Conservation (phyloP, 306 rosid species). For the Abrus precatorius region DNA sequence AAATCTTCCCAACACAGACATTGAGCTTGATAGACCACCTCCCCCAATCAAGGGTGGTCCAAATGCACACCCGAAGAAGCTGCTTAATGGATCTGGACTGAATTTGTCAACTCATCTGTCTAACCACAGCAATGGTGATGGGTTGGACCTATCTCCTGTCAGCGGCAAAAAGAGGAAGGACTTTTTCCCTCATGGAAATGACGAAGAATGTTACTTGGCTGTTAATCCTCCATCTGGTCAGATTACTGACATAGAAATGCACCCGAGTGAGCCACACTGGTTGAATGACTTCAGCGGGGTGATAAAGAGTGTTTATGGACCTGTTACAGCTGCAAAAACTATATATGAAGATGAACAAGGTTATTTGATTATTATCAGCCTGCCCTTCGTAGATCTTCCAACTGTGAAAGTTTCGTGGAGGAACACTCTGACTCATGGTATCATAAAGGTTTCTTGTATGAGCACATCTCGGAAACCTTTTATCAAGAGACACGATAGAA, state of each 20-base stretch:
- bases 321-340: slow-evolving; percentile 92
- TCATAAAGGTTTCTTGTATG: slow-evolving; percentile 90
- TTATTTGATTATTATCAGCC: slow-evolving; percentile 81
- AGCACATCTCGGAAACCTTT: slow-evolving; percentile 82
- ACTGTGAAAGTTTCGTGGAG: slow-evolving; percentile 97
- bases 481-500: slow-evolving; percentile 81
- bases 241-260: slow-evolving; percentile 65
- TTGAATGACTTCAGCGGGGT: slow-evolving; percentile 82
- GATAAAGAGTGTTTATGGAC: slow-evolving; percentile 81
- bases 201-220: slow-evolving; percentile 72
- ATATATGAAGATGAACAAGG: slow-evolving; percentile 89
- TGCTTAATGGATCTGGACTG: slow-evolving; percentile 83
- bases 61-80: slow-evolving; percentile 73
- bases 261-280: slow-evolving; percentile 69
- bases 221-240: slow-evolving; percentile 81
- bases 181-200: slow-evolving; percentile 71
- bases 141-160: slow-evolving; percentile 76
- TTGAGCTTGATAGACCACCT: slow-evolving; percentile 85
- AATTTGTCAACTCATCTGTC: slow-evolving; percentile 71
- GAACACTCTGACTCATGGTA: slow-evolving; percentile 81
- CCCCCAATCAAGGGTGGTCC: slow-evolving; percentile 61
- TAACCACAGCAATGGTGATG: slow-evolving; percentile 69
- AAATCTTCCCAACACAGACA: slow-evolving; percentile 82
- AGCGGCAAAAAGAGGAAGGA: slow-evolving; percentile 78
- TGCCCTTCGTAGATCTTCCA: slow-evolving; percentile 88